phyloP scores from a whole-genome alignment of 148 eudicot genomes.

The Rhododendron kiyosumense region DNA sequence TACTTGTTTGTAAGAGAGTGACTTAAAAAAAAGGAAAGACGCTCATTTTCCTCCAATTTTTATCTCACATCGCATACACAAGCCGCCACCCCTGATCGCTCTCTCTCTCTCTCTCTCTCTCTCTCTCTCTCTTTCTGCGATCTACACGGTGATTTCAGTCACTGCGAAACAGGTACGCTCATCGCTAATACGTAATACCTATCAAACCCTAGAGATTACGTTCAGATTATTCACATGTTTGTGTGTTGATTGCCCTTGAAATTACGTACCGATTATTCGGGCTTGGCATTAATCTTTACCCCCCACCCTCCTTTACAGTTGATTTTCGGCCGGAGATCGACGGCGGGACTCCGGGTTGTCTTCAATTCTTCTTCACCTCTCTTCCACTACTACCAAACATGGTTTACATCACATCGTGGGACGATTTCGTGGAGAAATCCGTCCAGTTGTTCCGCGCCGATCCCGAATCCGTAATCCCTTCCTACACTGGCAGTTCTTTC shows the following conservation, averaged over 20 bases:
- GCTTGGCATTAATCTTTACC: no score
- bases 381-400: background rate
- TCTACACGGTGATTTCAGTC: background rate
- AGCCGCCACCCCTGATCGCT: background rate
- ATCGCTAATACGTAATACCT: background rate
- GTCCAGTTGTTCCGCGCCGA: slow-evolving; percentile 66
- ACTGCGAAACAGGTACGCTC: background rate
- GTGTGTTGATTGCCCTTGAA: background rate
- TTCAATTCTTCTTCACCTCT: background rate
- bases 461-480: slow-evolving; percentile 56
- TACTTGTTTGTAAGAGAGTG: no score
- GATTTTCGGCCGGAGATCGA: background rate
- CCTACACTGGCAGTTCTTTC: background rate
- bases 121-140: background rate
- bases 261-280: no score
- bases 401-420: slow-evolving; percentile 71
- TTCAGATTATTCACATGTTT: background rate
- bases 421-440: slow-evolving; percentile 74
- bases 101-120: background rate
- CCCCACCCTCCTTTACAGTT: no score
- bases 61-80: background rate
- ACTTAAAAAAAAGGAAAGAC: no score
- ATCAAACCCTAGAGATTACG: background rate
- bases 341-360: background rate
- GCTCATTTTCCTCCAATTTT: no score